These are phyloP conservation scores for Macrophomina pseudophaseolina DNA, from an alignment of 2,329 filamentous ascomycete genomes.

Conservation along the genomic window DNA sequence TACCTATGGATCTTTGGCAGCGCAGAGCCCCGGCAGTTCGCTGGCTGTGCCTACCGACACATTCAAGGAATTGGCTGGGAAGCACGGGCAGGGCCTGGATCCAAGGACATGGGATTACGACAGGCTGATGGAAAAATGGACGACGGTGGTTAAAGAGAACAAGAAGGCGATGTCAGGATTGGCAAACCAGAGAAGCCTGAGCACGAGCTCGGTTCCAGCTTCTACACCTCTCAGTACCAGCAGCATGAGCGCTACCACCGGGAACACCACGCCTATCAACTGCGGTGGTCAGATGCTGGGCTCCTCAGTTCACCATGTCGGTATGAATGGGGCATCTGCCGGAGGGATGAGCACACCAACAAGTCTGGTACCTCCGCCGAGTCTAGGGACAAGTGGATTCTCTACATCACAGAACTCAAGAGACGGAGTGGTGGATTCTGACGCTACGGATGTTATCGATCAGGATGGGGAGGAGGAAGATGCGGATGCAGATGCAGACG, in stretches of 20 bases:
- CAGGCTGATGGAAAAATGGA: slow-evolving; percentile 48
- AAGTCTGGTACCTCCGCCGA: background rate
- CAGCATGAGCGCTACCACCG: background rate
- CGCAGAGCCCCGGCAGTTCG: slow-evolving; percentile 37
- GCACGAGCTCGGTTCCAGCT: slow-evolving; percentile 11
- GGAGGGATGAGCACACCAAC: slow-evolving; percentile 18
- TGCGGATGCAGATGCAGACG: slow-evolving; percentile 25
- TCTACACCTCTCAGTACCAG: slow-evolving; percentile 1
- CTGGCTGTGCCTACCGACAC: slow-evolving; percentile 45
- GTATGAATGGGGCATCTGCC: slow-evolving; percentile 10
- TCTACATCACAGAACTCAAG: slow-evolving; percentile 6
- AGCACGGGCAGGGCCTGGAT: slow-evolving; percentile 38
- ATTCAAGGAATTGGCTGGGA: slow-evolving; percentile 45
- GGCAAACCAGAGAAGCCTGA: slow-evolving; percentile 42
- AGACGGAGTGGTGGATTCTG: slow-evolving; percentile 20
- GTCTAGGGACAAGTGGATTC: slow-evolving; percentile 2
- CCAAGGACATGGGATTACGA: slow-evolving; percentile 49
- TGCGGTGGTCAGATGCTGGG: slow-evolving; percentile 5
- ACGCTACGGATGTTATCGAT: slow-evolving; percentile 24
- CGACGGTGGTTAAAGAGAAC: slow-evolving; percentile 41
- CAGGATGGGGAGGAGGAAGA: slow-evolving; percentile 21
- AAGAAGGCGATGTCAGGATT: slow-evolving; percentile 37
- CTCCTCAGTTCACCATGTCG: slow-evolving; percentile 1
- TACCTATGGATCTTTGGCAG: slow-evolving; percentile 30
- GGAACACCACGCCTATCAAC: slow-evolving; percentile 7